phyloP scores from a whole-genome alignment of 352 stramenopile species.

The Achlya hypogyna region DNA sequence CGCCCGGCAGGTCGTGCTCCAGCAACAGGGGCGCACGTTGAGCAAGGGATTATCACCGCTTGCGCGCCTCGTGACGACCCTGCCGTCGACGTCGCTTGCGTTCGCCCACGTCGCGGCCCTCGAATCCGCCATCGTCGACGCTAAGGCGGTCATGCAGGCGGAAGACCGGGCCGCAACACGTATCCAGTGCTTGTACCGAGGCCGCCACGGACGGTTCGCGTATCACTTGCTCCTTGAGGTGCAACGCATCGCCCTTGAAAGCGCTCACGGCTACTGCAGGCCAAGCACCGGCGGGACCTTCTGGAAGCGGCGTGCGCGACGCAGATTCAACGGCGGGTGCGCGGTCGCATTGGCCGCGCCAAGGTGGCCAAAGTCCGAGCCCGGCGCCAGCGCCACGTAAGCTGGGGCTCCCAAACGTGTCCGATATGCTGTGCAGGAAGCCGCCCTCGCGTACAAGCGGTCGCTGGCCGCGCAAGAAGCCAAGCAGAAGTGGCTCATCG shows the following conservation, averaged over 20 bases:
- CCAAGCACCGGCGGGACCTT: background rate
- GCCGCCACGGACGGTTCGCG: background rate
- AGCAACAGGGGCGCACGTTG: background rate
- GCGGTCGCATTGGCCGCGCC: background rate
- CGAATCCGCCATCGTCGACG: background rate
- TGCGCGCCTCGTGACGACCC: background rate
- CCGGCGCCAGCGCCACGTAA: background rate
- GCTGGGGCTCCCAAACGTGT: background rate
- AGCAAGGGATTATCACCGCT: background rate
- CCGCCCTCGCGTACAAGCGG: background rate
- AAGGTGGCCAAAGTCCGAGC: background rate
- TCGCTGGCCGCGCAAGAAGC: background rate
- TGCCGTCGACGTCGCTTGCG: background rate
- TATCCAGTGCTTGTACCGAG: slow-evolving; percentile 5
- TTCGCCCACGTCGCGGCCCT: background rate
- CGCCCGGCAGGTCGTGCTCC: background rate
- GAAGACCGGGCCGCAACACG: background rate
- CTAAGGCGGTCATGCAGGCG: background rate
- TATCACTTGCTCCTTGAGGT: background rate
- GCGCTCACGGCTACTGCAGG: background rate
- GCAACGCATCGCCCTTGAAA: background rate
- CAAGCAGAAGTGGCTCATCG: slow-evolving; percentile 14
- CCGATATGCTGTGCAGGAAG: background rate
- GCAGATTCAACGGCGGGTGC: slow-evolving; percentile 4
- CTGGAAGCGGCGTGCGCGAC: background rate